Base-by-base conservation (phyloP, 75 land plant species). In the Pinus tabuliformis region DNA sequence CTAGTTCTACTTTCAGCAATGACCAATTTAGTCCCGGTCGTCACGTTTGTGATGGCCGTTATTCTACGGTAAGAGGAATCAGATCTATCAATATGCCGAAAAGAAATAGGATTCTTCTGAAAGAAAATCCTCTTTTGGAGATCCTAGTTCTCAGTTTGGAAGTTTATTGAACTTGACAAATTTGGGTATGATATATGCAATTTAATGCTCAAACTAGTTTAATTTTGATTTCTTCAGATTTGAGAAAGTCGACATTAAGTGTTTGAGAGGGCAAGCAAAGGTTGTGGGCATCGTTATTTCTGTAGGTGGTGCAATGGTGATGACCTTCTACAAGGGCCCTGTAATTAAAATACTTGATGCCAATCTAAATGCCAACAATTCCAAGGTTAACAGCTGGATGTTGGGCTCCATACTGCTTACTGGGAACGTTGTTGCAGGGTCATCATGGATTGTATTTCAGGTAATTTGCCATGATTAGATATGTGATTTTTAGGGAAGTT, bases 1-100 rank as follows among this genome's bases (percentile, higher is more conserved):
- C 83, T 59, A 37, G 82, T 54, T 68, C 83, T 18, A 71, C 70
- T 45, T 58, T 81, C 82, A 9, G 83, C 82, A n/a, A 57, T 72
- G 45, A 81, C 54, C 42, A 81, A 81, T 65, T 70, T 62, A 64
- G 72, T 62, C 36, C 83, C 83, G 6, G 82, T 78, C 58, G 72
- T 57, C 81, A 81, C 83, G 17, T 81, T 81, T 56, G 42, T 81
- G 56, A 59, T 81, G 36, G 83, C 83, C 37, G 30, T 58, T 24
- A 57, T 80, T 11, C 72, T 72, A 7, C 66, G 82, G 82, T 81
- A 68, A 14, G 81, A 6, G 15, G 11, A 58, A 5, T 58, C 54
- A 49, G 54, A 49, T 49, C 54, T 49, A 49, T 49, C 18, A 18
- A 58, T n/a, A 17, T 6, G 60, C 18, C 18, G 1, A 58, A 58